Conservation (phyloP, 352 stramenopile genomes). For the Globisporangium radiosum region DNA sequence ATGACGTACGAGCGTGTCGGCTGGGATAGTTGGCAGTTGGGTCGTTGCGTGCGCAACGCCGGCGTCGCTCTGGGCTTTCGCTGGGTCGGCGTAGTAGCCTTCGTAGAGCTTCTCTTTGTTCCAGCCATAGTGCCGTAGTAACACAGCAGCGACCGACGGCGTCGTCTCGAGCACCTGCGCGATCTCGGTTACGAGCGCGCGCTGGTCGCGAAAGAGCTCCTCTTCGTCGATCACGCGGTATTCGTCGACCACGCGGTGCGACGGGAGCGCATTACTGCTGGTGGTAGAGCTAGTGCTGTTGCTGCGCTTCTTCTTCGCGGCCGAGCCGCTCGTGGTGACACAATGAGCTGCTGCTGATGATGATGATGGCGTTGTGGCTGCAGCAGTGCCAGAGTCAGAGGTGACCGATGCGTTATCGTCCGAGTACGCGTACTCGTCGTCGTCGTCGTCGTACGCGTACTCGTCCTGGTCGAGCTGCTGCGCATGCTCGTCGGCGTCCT, state of each 20-base stretch:
- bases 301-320: conserved; percentile 68
- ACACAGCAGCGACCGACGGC: conserved; percentile 45
- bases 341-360: conserved; percentile 24
- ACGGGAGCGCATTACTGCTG: too few species aligned
- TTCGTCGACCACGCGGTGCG: conserved; percentile 17
- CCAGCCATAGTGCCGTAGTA: conserved; percentile 84
- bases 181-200: conserved; percentile 59
- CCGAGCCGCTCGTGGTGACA: conserved; percentile 27
- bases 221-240: conserved; percentile 83
- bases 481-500: conserved; percentile 31
- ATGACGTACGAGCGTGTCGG: conserved; percentile 31
- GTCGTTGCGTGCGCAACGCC: conserved; percentile 54
- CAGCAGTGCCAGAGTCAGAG: conserved; percentile 16
- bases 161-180: conserved; percentile 73
- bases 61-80: conserved; percentile 41
- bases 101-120: conserved; percentile 90
- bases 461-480: conserved; percentile 11
- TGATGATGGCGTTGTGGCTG: conserved; percentile 12
- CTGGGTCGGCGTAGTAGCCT: conserved; percentile 71
- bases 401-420: conserved; percentile 38
- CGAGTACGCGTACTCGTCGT: conserved; percentile 62
- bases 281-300: conserved; percentile 1
- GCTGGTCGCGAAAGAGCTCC: conserved; percentile 69
- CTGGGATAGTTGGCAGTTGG: conserved; percentile 25
- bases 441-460: conserved; percentile 16